phyloP scores from a whole-genome alignment of 192 early-diverging fungal species.

The Phycomyces blakesleeanus region DNA sequence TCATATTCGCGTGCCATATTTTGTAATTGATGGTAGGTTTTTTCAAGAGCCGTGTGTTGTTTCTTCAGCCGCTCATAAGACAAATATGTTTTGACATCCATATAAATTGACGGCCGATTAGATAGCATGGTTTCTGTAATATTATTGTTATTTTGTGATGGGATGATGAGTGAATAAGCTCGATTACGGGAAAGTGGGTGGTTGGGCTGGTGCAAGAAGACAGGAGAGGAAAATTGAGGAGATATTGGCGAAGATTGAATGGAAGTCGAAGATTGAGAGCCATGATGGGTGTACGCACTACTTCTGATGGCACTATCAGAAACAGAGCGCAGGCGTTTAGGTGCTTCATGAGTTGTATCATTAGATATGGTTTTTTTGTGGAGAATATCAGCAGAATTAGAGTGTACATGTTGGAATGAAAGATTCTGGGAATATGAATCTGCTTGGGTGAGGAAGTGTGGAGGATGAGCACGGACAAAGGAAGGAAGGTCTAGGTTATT shows the following conservation, averaged over 20 bases:
- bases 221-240: too few relatives aligned
- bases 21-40: constrained; percentile 2
- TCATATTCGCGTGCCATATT: constrained; percentile 12
- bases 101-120: constrained; percentile 2
- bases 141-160: too few relatives aligned
- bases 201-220: neutral
- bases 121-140: neutral
- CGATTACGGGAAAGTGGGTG: neutral
- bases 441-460: neutral
- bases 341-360: neutral
- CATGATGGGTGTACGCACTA: neutral
- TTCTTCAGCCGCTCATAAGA: constrained; percentile 32
- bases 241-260: too few relatives aligned
- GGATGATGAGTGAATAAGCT: too few relatives aligned
- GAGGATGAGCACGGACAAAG: neutral
- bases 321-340: neutral
- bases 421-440: too few relatives aligned
- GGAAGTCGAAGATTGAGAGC: neutral
- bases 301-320: neutral
- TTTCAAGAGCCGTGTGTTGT: constrained; percentile 22
- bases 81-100: constrained; percentile 37
- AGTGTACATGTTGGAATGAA: too few relatives aligned
- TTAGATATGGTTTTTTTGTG: neutral
- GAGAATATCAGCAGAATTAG: too few relatives aligned
- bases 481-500: neutral